Evolutionary conservation across 2,329 filamentous ascomycete species (phyloP), one percentile per base, ranked within the genome.

Genomic region (Alternaria sp.): DNA sequence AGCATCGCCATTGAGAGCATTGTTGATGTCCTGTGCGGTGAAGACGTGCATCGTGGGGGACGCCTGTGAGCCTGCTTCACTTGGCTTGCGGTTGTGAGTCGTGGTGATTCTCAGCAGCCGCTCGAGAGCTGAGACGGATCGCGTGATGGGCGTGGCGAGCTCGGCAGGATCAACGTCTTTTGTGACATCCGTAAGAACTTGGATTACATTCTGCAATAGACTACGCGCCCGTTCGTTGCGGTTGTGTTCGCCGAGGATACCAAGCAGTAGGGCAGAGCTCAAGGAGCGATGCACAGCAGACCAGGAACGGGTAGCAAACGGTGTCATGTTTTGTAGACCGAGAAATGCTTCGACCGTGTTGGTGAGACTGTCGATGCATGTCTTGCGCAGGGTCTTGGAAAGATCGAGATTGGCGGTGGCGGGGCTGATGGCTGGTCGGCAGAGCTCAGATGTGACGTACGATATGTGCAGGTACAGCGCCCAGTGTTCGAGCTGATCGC

Each of bases 371-470:
- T 84, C 81, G 37, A 89, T 81, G 69, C 87, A 89, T 60, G 85
- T 84, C 56, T 83, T 82, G 46, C 85, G 84, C 72, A 89, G 82
- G 11, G 77, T 84, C 71, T 77, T 82, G 65, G 75, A 80, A 44
- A 83, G 75, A 46, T 84, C 83, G 55, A 79, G 71, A 15, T 77
- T 75, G 43, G 84, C 82, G 9, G 80, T 81, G 46, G 81, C 79
- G 10, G 85, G 82, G 70, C 87, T 88, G 70, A 90, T 83, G 23
- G 87, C 86, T 33, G 87, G 87, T 30, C 88, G 84, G 71, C 86
- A 89, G 30, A 89, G 84, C 76, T 89, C 88, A 5, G 87, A 89
- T 21, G 85, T 85, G 62, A 88, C 85, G 74, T 89, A 90, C 8
- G 87, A 88, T 20, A 86, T 85, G 72, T 90, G 88, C 5, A 90